phyloP scores from a whole-genome alignment of 2,329 filamentous ascomycete genomes.

The Penicillium sclerotiorum region DNA sequence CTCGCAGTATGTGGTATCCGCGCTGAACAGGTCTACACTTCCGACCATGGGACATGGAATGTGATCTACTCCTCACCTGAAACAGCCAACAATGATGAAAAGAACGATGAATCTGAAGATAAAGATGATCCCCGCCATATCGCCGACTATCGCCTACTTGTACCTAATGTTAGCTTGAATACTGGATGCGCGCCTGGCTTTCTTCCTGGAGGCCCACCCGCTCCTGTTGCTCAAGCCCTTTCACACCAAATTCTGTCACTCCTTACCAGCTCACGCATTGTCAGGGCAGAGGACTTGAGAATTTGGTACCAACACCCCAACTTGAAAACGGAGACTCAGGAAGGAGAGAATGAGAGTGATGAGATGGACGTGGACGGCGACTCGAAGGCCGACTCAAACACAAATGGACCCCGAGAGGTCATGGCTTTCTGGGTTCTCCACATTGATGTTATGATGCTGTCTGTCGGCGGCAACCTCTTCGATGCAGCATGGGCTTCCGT shows the following conservation, averaged over 20 bases:
- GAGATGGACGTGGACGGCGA: constrained; percentile 53
- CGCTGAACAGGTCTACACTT: constrained; percentile 76
- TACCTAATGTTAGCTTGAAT: constrained; percentile 90
- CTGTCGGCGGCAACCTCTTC: constrained; percentile 87
- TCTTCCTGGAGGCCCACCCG: constrained; percentile 80
- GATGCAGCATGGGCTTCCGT: constrained; percentile 88
- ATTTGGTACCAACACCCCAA: constrained; percentile 66
- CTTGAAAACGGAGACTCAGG: constrained; percentile 33
- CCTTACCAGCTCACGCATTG: constrained; percentile 69
- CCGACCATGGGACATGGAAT: constrained; percentile 66
- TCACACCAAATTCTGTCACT: constrained; percentile 78
- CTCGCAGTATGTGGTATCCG: constrained; percentile 93
- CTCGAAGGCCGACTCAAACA: constrained; percentile 29
- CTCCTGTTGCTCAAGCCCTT: constrained; percentile 77
- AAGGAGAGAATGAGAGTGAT: constrained; percentile 45
- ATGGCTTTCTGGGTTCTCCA: constrained; percentile 95
- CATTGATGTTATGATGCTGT: constrained; percentile 93
- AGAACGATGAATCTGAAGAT: constrained; percentile 54
- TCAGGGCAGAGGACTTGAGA: constrained; percentile 69
- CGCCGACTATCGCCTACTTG: constrained; percentile 66
- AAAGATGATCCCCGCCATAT: constrained; percentile 51
- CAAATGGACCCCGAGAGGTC: constrained; percentile 51
- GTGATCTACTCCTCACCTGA: constrained; percentile 34
- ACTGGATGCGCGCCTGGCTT: constrained; percentile 88
- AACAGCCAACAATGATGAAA: constrained; percentile 14